Evolutionary conservation across 2,329 filamentous ascomycete genomes (phyloP), one percentile per base, ranked within the genome.

Genomic region (Aspergillus awamori): DNA sequence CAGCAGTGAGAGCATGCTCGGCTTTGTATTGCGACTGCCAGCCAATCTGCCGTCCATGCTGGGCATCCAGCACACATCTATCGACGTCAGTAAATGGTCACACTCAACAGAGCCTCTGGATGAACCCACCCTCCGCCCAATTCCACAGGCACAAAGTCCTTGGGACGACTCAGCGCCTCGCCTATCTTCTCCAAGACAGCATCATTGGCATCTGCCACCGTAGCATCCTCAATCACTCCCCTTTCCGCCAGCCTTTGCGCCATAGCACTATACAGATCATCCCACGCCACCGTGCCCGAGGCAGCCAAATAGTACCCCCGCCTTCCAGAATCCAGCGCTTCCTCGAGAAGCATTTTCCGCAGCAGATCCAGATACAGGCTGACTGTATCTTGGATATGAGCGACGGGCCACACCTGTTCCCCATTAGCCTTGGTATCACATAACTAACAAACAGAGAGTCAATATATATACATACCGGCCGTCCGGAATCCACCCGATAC

Each of bases 271-370:
- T 85, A 86, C 0, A 86, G 57, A 55, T 84, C 81, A 15, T 80
- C 72, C 84, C 83, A 86, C 0, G 75, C 75, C 4, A 86, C 72
- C 17, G 71, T 77, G 0, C 84, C 84, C 0, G 82, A 72, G 0
- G 82, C 66, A 0, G 83, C 83, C 7, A 85, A 77, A 64, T 82
- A 86, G 63, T 81, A 84, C 0, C 83, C 83, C 1, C 78, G 72
- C 57, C 74, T 78, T 0, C 81, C 81, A 52, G 79, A 62, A 2
- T 69, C 76, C 0, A 76, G 72, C 4, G 78, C 69, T 11, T 74
- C 67, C 1, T 70, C 77, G 1, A 62, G 64, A 2, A 85, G 65
- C 11, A 85, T 85, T 2, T 69, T 73, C 1, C 75, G 73, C 6
- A 85, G 65, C 0, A 86, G 71, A 2, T 77, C 67, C 1, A 84